Evolutionary conservation across 805 yeast species (phyloP).

Genomic region (Kluyveromyces siamensis): DNA sequence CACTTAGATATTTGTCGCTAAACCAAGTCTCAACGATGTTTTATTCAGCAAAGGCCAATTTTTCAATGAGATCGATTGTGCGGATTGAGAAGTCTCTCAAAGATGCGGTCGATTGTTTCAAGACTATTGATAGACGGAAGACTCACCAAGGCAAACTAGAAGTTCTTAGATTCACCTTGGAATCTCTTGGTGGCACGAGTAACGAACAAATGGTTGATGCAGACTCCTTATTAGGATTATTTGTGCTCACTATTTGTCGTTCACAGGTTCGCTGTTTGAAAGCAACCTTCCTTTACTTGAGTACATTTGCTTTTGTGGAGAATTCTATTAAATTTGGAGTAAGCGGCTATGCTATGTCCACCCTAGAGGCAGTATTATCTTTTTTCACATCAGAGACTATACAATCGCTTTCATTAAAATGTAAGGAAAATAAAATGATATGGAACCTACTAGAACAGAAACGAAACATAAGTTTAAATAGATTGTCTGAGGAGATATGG

Average conservation of each 20-base stretch:
- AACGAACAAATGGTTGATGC: conserved; percentile 51
- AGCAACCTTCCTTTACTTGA: conserved; percentile 57
- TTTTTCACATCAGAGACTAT: conserved; percentile 39
- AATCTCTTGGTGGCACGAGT: conserved; percentile 7
- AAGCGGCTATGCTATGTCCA: conserved; percentile 69
- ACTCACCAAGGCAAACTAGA: conserved; percentile 24
- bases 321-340: conserved; percentile 47
- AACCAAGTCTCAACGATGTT: conserved; percentile 39
- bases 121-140: conserved; percentile 11
- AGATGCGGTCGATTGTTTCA: conserved; percentile 44
- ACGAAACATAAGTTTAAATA: conserved; percentile 3
- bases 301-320: conserved; percentile 40
- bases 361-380: conserved; percentile 71
- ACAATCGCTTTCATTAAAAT: conserved; percentile 31
- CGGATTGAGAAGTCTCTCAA: conserved; percentile 37
- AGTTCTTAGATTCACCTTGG: conserved; percentile 33
- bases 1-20: conserved; percentile 29
- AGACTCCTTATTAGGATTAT: conserved; percentile 64
- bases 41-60: conserved; percentile 27
- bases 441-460: conserved; percentile 36
- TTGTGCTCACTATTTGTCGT: conserved; percentile 62
- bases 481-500: conserved; percentile 14
- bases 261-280: conserved; percentile 51
- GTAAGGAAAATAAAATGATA: conserved; percentile 43
- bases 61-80: conserved; percentile 22